Evolutionary conservation across 1,139 yeast species (phyloP), one percentile per base, ranked within the genome.

Genomic region (Debaryomycetaceae sp.): DNA sequence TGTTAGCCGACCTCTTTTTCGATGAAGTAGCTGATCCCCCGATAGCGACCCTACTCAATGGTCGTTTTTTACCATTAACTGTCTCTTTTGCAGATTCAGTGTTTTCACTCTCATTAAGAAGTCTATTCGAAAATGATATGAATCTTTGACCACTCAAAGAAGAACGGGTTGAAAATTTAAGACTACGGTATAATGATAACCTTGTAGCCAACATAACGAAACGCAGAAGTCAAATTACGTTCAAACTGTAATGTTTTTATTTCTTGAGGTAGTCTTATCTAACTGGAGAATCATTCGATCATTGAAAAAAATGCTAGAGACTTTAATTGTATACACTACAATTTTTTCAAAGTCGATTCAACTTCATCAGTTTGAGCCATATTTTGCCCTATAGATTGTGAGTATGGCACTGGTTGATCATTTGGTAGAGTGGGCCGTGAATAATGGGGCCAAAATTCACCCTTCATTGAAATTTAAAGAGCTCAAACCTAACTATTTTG

Each of bases 31-130:
- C 49, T 3, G 62, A 41, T 1, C 74, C 73, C 3, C 78, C 78
- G 38, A 73, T 70, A 34, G 76, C 75, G 18, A 73, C 77, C 54
- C 78, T 58, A 50, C 75, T 70, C 47, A 73, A 63, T n/a, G 76
- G 76, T 47, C 77, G 57, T 43, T 59, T 68, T 39, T 56, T 58
- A 9, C 39, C 36, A 5, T 36, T 33, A 22, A 31, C 22, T 18
- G 33, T 24, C 7, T 30, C 34, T 30, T 34, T 31, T 17, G 34
- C 9, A 1, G 5, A 18, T 13, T 34, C 34, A n/a, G n/a, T n/a
- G 9, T 33, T 36, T 15, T 30, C 17, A 15, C 28, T 33, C 19
- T 40, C 42, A n/a, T 45, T 40, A 14, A 36, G 36, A 14, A 35
- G 36, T 8, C 29, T 19, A 24, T 13, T 24, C 5, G 46, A 36